These are phyloP conservation scores for Heliosperma pusillum DNA, from an alignment of 148 eudicot genomes.

Conservation along the genomic window DNA sequence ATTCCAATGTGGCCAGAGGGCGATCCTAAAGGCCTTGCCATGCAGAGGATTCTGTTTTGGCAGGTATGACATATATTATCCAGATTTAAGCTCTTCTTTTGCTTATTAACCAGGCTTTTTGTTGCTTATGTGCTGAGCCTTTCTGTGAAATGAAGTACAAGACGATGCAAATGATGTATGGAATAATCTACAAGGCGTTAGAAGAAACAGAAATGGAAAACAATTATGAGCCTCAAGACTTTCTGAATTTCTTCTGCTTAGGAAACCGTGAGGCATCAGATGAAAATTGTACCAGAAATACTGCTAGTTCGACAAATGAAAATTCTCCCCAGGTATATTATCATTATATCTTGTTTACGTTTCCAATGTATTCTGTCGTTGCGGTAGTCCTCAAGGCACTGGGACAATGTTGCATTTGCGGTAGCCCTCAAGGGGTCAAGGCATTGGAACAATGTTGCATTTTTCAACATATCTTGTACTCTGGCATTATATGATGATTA, in stretches of 20 bases:
- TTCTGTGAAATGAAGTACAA: conserved; percentile 47
- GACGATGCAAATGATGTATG: conserved; percentile 98
- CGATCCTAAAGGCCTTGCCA: conserved; percentile 59
- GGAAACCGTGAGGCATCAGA: conserved; percentile 64
- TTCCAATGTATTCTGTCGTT: too few species aligned
- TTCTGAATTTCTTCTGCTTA: conserved; percentile 82
- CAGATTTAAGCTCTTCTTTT: neutral
- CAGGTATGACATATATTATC: conserved; percentile 47
- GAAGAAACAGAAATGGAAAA: conserved; percentile 59
- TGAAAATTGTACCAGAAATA: neutral
- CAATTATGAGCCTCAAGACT: conserved; percentile 69
- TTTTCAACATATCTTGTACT: too few species aligned
- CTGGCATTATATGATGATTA: too few species aligned
- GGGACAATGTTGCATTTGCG: too few species aligned
- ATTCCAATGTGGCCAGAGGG: conserved; percentile 99
- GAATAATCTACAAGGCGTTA: conserved; percentile 71
- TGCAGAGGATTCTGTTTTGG: conserved; percentile 91
- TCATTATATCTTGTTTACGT: neutral
- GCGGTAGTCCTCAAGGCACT: too few species aligned
- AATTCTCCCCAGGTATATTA: conserved; percentile 27
- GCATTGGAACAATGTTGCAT: too few species aligned
- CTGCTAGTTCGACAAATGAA: too few species aligned
- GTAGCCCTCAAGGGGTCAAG: too few species aligned
- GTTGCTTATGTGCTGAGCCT: neutral
- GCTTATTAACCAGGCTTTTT: neutral